Percentiles rank a stretch among this genome's conserved stretches.
Conservation (phyloP, 148 eudicot genomes). For the Rhododendron vialii region DNA sequence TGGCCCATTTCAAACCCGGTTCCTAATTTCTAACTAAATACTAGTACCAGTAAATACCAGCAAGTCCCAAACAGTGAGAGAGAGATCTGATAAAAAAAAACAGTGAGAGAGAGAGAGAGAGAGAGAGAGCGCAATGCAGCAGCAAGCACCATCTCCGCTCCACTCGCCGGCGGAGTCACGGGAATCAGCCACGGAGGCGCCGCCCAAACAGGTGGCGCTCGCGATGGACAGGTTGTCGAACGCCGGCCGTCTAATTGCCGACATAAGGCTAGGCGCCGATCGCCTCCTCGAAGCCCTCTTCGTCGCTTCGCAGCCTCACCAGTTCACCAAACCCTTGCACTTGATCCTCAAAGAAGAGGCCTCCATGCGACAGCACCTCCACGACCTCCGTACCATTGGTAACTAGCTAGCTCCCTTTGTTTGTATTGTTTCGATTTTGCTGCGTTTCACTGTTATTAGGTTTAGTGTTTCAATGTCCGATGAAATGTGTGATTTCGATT, state of each 20-base stretch:
- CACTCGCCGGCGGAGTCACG: constrained; percentile 16
- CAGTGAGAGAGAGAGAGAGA: neutral
- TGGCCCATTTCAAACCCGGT: neutral
- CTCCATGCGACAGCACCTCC: constrained; percentile 60
- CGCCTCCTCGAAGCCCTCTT: constrained; percentile 82
- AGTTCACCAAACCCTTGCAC: constrained; percentile 41
- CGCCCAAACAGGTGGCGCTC: constrained; percentile 91
- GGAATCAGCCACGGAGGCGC: constrained; percentile 48
- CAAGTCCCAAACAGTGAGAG: neutral
- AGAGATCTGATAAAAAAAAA: too few species aligned
- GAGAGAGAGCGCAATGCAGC: constrained; percentile 7
- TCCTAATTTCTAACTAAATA: neutral
- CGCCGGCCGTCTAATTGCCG: constrained; percentile 84
- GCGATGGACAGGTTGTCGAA: constrained; percentile 84
- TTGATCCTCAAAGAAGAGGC: constrained; percentile 57
- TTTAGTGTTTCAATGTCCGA: neutral
- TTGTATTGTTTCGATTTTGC: neutral
- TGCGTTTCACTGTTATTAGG: neutral
- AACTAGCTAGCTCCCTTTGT: constrained; percentile 12
- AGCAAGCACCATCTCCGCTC: constrained; percentile 16
- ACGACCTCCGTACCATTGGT: constrained; percentile 72
- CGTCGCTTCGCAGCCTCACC: constrained; percentile 40
- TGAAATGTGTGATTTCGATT: neutral
- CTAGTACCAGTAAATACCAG: neutral
- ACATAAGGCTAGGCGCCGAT: constrained; percentile 81